These are phyloP conservation scores for Carex arenaria DNA, from an alignment of 202 grass and related monocot species.

Conservation along the genomic window DNA sequence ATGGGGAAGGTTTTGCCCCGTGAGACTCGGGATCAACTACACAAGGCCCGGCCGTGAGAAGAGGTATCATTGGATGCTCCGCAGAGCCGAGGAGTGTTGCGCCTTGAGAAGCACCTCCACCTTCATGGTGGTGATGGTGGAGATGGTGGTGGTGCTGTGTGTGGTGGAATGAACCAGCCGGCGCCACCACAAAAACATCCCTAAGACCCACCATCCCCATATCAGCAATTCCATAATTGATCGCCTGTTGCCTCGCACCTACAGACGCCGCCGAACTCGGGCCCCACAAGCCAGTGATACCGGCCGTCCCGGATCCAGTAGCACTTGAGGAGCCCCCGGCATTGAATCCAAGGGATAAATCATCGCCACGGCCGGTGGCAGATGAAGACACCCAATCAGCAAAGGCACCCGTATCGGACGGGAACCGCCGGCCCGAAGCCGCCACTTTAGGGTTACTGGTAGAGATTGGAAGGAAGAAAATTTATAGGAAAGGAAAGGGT, in stretches of 20 bases:
- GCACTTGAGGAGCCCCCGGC: slow-evolving; percentile 44
- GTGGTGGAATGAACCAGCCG: slow-evolving; percentile 75
- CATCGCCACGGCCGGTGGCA: slow-evolving; percentile 64
- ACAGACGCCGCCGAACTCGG: slow-evolving; percentile 8
- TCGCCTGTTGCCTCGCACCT: slow-evolving; percentile 34
- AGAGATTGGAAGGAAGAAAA: slow-evolving; percentile 22
- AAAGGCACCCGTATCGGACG: slow-evolving; percentile 97
- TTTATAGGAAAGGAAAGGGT: background rate
- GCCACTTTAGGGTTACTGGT: slow-evolving; percentile 39
- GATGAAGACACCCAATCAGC: slow-evolving; percentile 86
- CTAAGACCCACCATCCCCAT: slow-evolving; percentile 71
- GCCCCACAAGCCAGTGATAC: slow-evolving; percentile 44
- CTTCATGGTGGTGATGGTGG: slow-evolving; percentile 72
- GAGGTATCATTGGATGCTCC: slow-evolving; percentile 73
- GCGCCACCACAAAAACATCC: slow-evolving; percentile 55
- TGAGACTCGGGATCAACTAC: slow-evolving; percentile 44
- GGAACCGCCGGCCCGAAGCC: slow-evolving; percentile 98
- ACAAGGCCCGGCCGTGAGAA: slow-evolving; percentile 60
- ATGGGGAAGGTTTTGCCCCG: background rate
- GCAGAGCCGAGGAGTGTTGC: background rate
- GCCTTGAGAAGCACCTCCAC: background rate
- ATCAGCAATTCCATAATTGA: slow-evolving; percentile 86
- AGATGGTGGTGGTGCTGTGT: slow-evolving; percentile 49
- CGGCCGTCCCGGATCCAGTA: slow-evolving; percentile 33
- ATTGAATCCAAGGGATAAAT: slow-evolving; percentile 98